Base-by-base conservation (phyloP, 2,329 filamentous ascomycete species). In the Fusarium sp. region DNA sequence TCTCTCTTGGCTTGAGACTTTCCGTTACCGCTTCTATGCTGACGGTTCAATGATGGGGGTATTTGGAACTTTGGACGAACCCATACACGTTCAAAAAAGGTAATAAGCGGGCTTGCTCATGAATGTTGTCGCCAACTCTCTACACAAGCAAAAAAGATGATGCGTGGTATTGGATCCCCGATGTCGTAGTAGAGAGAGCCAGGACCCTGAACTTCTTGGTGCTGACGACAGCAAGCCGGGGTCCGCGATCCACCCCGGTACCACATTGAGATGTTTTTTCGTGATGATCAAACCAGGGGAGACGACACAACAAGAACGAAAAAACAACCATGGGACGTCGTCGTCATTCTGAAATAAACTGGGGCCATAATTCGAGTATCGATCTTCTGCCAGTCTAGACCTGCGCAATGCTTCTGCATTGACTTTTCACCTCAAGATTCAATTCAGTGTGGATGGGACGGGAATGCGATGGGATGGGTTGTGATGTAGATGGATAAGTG, bases 191-290 rank as follows among this genome's bases (percentile, higher is more conserved):
- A 50, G 45, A 13, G 45, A 13, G 18, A 29, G 9, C 47, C 24
- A 69, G 47, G 74, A 66, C 69, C 73, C 62, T 70, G 62, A 70
- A 52, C 47, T 54, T 54, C 61, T 67, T 69, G 67, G 59, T 73
- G 76, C 76, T 77, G 72, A 77, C 76, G 76, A 78, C 76, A 77
- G 68, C 67, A 42, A 69, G 58, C 72, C 62, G 20, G 68, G 70
- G 68, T 70, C 42, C 24, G 27, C 42, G 66, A 52, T 57, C 72
- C 63, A 64, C 67, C 67, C 66, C 68, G 69, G 62, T 35, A 73
- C 70, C 64, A 66, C 66, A 71, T 66, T 62, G 65, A 50, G 61
- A 59, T 10, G 61, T 69, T 56, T 71, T 71, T 31, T 54, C 42
- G 40, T 68, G 40, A 42, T 66, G 66, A 67, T 77, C 64, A 67